A percentile compares a stretch with the other conserved stretches of the same genome.
phyloP scores from a whole-genome alignment of 768 basidiomycete species.

The Melanogaster broomeanus region DNA sequence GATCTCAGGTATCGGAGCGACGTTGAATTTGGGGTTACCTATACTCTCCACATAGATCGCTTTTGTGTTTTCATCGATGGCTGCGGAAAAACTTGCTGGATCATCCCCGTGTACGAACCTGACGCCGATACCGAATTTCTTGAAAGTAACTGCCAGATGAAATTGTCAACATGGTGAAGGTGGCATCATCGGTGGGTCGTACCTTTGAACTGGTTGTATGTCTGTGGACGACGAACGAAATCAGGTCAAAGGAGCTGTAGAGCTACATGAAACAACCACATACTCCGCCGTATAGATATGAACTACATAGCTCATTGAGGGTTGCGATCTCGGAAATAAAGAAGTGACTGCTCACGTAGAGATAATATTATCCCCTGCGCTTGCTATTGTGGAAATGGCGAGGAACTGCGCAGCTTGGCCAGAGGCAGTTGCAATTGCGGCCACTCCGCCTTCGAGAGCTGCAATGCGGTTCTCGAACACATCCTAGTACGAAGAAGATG shows the following conservation, averaged over 20 bases:
- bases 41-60: slow-evolving; percentile 62
- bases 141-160: slow-evolving; percentile 45
- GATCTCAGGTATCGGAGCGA: slow-evolving; percentile 56
- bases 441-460: slow-evolving; percentile 61
- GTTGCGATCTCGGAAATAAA: background rate
- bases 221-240: slow-evolving; percentile 33
- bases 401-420: slow-evolving; percentile 68
- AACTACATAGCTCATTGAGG: slow-evolving; percentile 26
- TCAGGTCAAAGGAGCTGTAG: background rate
- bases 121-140: slow-evolving; percentile 53
- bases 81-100: slow-evolving; percentile 47
- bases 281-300: slow-evolving; percentile 62
- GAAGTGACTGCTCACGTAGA: slow-evolving; percentile 42
- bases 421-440: slow-evolving; percentile 56
- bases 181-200: background rate
- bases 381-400: slow-evolving; percentile 53
- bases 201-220: slow-evolving; percentile 69
- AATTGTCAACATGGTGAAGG: background rate
- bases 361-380: slow-evolving; percentile 65
- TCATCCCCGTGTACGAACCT: slow-evolving; percentile 54
- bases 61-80: slow-evolving; percentile 65
- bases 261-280: slow-evolving; percentile 15
- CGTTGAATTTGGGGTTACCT: slow-evolving; percentile 60
- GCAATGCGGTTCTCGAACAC: slow-evolving; percentile 68
- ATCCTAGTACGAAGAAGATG: slow-evolving; percentile 41